phyloP scores from a whole-genome alignment of 805 yeast species.

The Ogataea nonfermentans region DNA sequence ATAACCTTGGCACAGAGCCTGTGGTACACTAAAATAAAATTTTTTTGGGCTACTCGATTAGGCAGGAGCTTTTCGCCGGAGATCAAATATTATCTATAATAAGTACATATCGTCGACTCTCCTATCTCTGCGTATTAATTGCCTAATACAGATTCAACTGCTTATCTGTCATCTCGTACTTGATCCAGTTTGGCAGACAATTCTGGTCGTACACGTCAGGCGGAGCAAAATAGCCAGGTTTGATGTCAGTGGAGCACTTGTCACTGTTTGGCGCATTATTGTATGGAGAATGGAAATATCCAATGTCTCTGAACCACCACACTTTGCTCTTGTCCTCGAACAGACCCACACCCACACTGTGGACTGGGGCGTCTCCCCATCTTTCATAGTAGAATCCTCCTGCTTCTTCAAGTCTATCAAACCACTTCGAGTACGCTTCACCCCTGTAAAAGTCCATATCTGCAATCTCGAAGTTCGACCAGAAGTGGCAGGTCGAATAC shows the following conservation, averaged over 20 bases:
- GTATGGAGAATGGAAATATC: conserved; percentile 50
- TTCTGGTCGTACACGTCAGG: conserved; percentile 53
- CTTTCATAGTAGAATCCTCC: conserved; percentile 84
- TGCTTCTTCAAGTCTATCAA: conserved; percentile 61
- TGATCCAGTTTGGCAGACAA: conserved; percentile 68
- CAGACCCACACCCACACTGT: conserved; percentile 46
- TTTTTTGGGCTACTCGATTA: conserved; percentile 8
- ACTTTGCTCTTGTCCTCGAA: conserved; percentile 46
- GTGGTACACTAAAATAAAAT: conserved; percentile 3
- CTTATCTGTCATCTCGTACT: conserved; percentile 33
- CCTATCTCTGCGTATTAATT: neutral
- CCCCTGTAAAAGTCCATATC: conserved; percentile 70
- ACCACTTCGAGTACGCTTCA: conserved; percentile 64
- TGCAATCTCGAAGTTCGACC: conserved; percentile 85
- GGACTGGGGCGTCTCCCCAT: conserved; percentile 60
- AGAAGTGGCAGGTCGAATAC: conserved; percentile 84
- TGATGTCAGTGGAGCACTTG: conserved; percentile 16
- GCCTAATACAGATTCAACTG: conserved; percentile 19
- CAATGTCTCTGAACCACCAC: conserved; percentile 56
- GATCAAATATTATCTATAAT: conserved; percentile 4
- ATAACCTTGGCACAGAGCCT: conserved; percentile 7
- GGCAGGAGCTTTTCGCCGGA: conserved; percentile 10
- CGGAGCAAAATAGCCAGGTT: conserved; percentile 27
- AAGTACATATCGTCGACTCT: neutral
- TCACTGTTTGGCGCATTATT: conserved; percentile 43